Percentiles rank a stretch among this genome's conserved stretches.
These are phyloP conservation scores for Colletotrichum horii DNA, from an alignment of 2,329 filamentous ascomycete genomes.

Conservation along the genomic window DNA sequence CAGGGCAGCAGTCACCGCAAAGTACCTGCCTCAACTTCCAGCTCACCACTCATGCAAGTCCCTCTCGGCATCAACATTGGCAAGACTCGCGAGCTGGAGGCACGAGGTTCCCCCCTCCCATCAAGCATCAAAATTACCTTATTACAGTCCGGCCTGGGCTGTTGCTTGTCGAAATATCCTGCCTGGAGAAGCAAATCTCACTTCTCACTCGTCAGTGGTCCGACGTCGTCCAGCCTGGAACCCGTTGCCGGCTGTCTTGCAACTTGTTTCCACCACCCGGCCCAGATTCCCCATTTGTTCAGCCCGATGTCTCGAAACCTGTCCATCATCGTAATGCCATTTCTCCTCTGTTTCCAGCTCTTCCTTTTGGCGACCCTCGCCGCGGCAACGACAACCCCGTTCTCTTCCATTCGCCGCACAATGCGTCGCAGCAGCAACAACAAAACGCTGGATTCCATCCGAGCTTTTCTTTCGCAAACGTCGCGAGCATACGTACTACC, in stretches of 20 bases:
- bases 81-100: background rate
- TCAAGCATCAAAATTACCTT: background rate
- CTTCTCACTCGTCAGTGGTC: background rate
- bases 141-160: background rate
- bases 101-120: background rate
- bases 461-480: background rate
- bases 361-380: background rate
- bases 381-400: background rate
- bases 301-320: slow-evolving; percentile 7
- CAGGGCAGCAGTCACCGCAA: background rate
- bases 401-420: background rate
- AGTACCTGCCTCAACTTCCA: background rate
- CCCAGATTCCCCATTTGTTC: slow-evolving; percentile 4
- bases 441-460: background rate
- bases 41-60: background rate
- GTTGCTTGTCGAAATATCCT: background rate
- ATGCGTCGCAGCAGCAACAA: background rate
- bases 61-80: background rate
- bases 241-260: background rate
- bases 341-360: background rate
- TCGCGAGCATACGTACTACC: background rate
- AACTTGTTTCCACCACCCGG: slow-evolving; percentile 2
- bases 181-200: background rate
- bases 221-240: background rate
- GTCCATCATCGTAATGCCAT: background rate